phyloP scores from a whole-genome alignment of 2,329 filamentous ascomycete species.

The Zalaria sp. region DNA sequence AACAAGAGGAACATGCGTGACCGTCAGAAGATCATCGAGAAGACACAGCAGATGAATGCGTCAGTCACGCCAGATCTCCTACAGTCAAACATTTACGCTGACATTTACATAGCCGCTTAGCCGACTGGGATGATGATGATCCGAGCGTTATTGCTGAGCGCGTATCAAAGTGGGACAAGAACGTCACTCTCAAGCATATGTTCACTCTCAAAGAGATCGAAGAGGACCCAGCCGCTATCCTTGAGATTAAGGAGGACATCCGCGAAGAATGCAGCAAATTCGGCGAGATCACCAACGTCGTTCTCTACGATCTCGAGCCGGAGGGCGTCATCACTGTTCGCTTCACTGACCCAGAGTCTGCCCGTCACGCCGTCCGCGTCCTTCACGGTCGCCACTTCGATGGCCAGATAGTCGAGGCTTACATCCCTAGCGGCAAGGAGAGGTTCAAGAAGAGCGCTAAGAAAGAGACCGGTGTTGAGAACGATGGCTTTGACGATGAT shows the following conservation, averaged over 20 bases:
- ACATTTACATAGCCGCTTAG: conserved; percentile 51
- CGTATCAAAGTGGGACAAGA: conserved; percentile 53
- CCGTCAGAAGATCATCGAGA: conserved; percentile 70
- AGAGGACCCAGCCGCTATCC: conserved; percentile 65
- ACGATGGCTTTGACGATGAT: conserved; percentile 18
- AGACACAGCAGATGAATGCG: conserved; percentile 74
- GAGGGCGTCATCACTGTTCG: conserved; percentile 77
- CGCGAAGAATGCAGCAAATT: conserved; percentile 78
- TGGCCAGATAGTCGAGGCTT: conserved; percentile 54
- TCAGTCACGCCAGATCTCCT: conserved; percentile 16
- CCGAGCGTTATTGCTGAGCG: conserved; percentile 40
- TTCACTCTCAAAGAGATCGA: conserved; percentile 78
- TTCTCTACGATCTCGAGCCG: conserved; percentile 74
- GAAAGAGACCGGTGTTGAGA: conserved; percentile 28
- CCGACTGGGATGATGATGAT: conserved; percentile 92
- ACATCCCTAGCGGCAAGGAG: conserved; percentile 41
- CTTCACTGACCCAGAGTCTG: conserved; percentile 59
- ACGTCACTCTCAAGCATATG: conserved; percentile 83
- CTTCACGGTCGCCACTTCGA: conserved; percentile 76
- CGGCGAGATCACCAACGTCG: conserved; percentile 79
- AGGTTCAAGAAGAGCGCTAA: conserved; percentile 52
- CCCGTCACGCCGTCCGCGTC: conserved; percentile 49
- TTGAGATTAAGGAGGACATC: conserved; percentile 92
- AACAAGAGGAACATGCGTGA: conserved; percentile 52
- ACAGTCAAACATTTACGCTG: neutral